phyloP scores from a whole-genome alignment of 805 yeast genomes.

The Myxozyma udenii region DNA sequence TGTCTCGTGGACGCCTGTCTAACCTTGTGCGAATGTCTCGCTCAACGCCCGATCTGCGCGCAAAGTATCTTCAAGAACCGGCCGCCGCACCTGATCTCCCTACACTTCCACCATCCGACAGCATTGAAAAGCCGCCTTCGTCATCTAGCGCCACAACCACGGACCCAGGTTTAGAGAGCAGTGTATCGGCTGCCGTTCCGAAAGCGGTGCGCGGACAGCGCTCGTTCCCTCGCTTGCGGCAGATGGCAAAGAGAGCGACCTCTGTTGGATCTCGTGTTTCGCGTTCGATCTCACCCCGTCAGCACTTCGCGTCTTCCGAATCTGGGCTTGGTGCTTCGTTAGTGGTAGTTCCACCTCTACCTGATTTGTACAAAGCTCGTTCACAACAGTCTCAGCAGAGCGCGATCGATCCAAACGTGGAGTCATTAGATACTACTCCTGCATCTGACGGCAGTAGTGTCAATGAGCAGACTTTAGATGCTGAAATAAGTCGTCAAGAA shows the following conservation, averaged over 20 bases:
- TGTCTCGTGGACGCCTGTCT: no score
- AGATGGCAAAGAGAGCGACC: constrained; percentile 4
- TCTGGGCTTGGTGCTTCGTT: background rate
- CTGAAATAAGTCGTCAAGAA: no score
- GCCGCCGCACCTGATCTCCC: background rate
- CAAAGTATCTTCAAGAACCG: constrained; percentile 7
- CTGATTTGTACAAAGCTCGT: background rate
- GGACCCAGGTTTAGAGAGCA: no score
- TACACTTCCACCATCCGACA: background rate
- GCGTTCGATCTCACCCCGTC: constrained; percentile 16
- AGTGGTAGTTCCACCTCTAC: constrained; percentile 7
- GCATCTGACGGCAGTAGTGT: no score
- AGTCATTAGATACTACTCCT: no score
- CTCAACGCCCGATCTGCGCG: constrained; percentile 20
- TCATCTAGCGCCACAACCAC: no score
- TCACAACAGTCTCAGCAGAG: no score
- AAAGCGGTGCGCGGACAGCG: constrained; percentile 3
- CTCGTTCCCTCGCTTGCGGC: constrained; percentile 17
- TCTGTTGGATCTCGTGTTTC: background rate
- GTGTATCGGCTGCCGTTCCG: background rate
- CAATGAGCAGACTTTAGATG: no score
- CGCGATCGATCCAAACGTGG: no score
- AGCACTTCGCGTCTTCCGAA: background rate
- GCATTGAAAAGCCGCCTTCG: no score
- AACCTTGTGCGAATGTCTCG: constrained; percentile 10